Percentiles rank a stretch among this genome's conserved stretches.
phyloP scores from a whole-genome alignment of 140 eudicot genomes.

The Anethum foeniculum region DNA sequence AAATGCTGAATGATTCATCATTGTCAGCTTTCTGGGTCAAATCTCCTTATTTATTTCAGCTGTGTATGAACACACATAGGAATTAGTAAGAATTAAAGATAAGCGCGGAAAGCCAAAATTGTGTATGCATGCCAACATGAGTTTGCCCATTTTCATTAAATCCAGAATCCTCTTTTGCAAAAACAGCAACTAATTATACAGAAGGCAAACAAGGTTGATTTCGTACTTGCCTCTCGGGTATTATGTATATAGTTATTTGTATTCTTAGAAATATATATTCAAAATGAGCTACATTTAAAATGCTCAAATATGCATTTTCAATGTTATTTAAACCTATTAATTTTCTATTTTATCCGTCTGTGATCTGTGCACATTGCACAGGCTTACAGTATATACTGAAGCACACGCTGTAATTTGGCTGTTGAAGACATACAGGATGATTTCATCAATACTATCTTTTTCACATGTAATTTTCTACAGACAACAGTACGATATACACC shows the following conservation, averaged over 20 bases:
- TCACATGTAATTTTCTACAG: background rate
- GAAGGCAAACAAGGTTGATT: background rate
- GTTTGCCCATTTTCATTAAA: background rate
- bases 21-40: constrained; percentile 6
- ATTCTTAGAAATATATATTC: too few relatives aligned
- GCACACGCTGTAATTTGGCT: background rate
- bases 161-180: background rate
- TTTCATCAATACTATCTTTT: background rate
- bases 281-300: too few relatives aligned
- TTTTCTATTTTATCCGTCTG: too few relatives aligned
- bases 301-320: too few relatives aligned
- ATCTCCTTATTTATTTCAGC: background rate
- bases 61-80: background rate
- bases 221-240: background rate
- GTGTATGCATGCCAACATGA: background rate
- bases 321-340: too few relatives aligned
- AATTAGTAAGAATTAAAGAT: background rate
- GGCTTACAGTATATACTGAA: background rate
- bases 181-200: background rate
- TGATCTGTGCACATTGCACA: background rate
- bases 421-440: background rate
- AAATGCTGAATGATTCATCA: background rate
- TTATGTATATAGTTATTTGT: background rate
- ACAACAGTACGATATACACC: background rate
- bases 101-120: background rate